phyloP scores from a whole-genome alignment of 73 alveolate species.

The Paramecium pentaurelia region DNA sequence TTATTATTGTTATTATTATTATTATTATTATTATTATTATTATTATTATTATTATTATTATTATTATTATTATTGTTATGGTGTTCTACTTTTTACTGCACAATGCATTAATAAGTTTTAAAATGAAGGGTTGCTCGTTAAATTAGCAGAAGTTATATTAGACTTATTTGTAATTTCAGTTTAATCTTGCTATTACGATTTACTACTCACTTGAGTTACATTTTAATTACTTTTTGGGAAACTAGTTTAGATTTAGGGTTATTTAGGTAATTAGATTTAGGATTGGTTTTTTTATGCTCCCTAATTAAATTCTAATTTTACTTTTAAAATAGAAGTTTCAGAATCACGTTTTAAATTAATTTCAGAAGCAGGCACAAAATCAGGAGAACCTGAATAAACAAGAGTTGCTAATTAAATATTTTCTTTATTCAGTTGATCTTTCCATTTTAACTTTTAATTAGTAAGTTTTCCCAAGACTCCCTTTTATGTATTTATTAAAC shows the following conservation, averaged over 20 bases:
- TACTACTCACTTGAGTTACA: not conserved
- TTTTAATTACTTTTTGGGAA: not conserved
- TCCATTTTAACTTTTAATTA: constrained; percentile 10
- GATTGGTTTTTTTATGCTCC: constrained; percentile 3
- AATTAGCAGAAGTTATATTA: not conserved
- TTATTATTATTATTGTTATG: not conserved
- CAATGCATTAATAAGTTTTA: constrained; percentile 3
- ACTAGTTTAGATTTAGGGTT: not conserved
- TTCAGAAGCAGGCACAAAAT: constrained; percentile 17
- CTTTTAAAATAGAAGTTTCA: not conserved
- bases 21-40: not conserved
- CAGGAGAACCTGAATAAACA: constrained; percentile 38
- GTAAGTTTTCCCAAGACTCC: not conserved
- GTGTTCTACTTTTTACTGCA: not conserved
- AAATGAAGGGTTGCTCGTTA: not conserved
- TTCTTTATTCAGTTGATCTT: not conserved
- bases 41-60: not conserved
- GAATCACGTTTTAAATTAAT: not conserved
- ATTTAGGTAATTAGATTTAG: not conserved
- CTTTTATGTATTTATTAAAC: not conserved
- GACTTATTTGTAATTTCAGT: not conserved
- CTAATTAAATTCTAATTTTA: not conserved
- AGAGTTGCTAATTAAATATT: not conserved
- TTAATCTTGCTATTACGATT: not conserved
- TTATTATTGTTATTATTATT: not conserved